Base-by-base conservation (phyloP, 345 rosid species). In the Raphanus sativus region DNA sequence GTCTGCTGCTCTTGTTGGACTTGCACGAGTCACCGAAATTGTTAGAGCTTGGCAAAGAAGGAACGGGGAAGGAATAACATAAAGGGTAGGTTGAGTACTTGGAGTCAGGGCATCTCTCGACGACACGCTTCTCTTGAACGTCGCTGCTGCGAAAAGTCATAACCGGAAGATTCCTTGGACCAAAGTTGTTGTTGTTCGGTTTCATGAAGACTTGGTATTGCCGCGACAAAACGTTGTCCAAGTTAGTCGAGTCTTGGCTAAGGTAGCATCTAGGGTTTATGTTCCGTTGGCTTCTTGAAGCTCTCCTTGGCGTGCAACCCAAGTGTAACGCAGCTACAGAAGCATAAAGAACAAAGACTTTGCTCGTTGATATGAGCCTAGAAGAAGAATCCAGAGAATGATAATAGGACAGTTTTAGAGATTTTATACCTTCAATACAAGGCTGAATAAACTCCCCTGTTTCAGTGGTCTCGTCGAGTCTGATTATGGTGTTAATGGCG, bases 211-310 rank as follows among this genome's bases (percentile, higher is more conserved):
- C 87, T 86, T 60, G 91, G 83, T 62, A 72, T 48, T 72, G 75
- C 16, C 59, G 42, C 3, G 75, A 55, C 21, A 77, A 65, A 33
- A 78, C 61, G 65, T 16, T 67, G 36, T 60, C 73, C 11, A 67
- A 52, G 15, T 52, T 73, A 25, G 74, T 52, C 54, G 82, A 52
- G 58, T 62, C 74, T 52, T 68, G 82, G 68, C 81, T 83, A 75
- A 92, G 96, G 76, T 94, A 94, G 77, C 82, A 86, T 85, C 98
- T 86, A 10, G 92, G 90, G 86, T 87, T 87, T 61, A 74, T 81
- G 82, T 95, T 92, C 25, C 99, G 81, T 85, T 95, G 96, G 83
- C 99, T 92, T 80, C 99, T 91, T 2, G 98, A 86, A 84, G 99
- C 92, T 86, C 89, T 86, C 74, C 88, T 96, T 0, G 95, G 91